Base-by-base conservation (phyloP, 2,329 filamentous ascomycete genomes). In the Alternaria sp. region DNA sequence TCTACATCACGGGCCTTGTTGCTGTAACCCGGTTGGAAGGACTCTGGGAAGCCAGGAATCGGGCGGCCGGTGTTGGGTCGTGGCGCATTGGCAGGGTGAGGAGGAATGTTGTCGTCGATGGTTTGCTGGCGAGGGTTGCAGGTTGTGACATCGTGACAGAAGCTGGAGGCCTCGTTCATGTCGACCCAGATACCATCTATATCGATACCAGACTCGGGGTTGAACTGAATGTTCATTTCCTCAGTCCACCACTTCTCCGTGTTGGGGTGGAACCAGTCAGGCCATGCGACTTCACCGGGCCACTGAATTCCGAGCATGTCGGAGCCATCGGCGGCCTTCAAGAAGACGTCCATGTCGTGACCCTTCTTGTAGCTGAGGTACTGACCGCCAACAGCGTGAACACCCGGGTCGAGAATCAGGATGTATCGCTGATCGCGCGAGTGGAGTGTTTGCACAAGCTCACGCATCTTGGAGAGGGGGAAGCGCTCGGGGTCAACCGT, bases 241-340 rank as follows among this genome's bases (percentile, higher is more conserved):
- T 84, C 83, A 67, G 88, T 88, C 92, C 92, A 95, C 78, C 89
- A 96, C 1, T 80, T 72, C 51, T 88, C 85, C 2, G 88, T 87
- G 55, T 88, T 87, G 8, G 86, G 84, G 17, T 88, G 82, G 74
- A 93, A 93, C 91, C 91, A 95, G 76, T 95, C 92, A 0, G 90
- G 90, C 79, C 89, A 93, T 11, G 86, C 90, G 0, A 89, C 87
- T 13, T 88, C 85, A 49, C 92, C 92, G 6, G 92, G 90, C 92
- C 92, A 95, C 21, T 94, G 91, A 15, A 93, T 90, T 15, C 91
- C 87, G 62, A 85, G 71, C 64, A 85, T 86, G 25, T 86, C 75
- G 11, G 82, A 82, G 13, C 84, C 90, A 69, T 93, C 89, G 3
- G 68, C 71, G 40, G 76, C 68, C 70, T 85, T 84, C 30, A 88